Percentiles rank a stretch among this genome's conserved stretches.
Evolutionary conservation across 2,329 filamentous ascomycete species (phyloP).

Genomic region (Pseudopithomyces maydicus): DNA sequence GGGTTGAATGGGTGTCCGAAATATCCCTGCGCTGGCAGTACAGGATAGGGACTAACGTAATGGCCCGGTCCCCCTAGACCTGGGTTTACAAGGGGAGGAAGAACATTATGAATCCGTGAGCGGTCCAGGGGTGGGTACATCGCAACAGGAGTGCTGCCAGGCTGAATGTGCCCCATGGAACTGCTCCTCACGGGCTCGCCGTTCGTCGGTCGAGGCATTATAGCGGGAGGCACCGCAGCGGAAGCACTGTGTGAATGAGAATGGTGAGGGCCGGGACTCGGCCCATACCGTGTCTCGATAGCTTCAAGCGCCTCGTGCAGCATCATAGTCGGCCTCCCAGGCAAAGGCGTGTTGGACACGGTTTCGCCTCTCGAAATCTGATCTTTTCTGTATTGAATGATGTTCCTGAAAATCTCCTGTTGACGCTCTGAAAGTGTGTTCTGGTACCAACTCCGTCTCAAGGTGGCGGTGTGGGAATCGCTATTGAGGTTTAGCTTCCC

Average conservation of each 20-base stretch:
- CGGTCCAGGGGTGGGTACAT: no score
- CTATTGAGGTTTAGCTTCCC: not conserved
- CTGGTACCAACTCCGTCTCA: slow-evolving; percentile 1
- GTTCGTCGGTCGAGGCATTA: no score
- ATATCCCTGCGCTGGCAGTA: not conserved
- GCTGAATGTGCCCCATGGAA: no score
- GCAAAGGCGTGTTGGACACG: not conserved
- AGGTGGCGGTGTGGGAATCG: not conserved
- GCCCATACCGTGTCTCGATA: slow-evolving; percentile 4
- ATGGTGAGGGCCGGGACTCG: not conserved
- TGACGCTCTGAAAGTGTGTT: not conserved
- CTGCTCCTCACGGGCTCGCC: no score
- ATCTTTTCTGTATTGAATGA: slow-evolving; percentile 2
- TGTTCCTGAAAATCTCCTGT: slow-evolving; percentile 4
- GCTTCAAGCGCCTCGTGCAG: slow-evolving; percentile 16
- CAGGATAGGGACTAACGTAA: slow-evolving; percentile 11
- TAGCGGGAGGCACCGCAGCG: not conserved
- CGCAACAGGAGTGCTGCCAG: no score
- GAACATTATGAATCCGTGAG: no score
- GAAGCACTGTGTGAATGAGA: not conserved
- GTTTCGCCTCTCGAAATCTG: not conserved
- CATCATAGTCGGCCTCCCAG: slow-evolving; percentile 3
- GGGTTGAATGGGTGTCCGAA: no score
- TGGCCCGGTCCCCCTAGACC: no score
- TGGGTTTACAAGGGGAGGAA: no score